phyloP scores from a whole-genome alignment of 345 rosid genomes.

The Gossypium australe region DNA sequence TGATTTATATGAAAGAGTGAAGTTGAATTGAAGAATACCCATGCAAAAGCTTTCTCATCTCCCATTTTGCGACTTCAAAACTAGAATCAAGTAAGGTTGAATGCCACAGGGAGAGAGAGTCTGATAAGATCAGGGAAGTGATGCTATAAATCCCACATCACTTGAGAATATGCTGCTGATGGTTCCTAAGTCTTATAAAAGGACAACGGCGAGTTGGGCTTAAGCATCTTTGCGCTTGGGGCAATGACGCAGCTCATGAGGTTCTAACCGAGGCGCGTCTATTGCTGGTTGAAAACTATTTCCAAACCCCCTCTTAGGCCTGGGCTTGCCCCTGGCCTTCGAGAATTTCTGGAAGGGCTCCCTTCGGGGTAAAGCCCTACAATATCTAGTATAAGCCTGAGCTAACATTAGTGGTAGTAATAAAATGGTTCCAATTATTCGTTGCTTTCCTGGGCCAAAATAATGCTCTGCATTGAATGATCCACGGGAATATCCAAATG shows the following conservation, averaged over 20 bases:
- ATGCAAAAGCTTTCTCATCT: not conserved
- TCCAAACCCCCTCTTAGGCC: slow-evolving; percentile 35
- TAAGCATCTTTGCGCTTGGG: slow-evolving; percentile 19
- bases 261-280: slow-evolving; percentile 32
- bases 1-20: too few relatives aligned
- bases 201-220: accelerated
- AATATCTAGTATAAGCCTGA: not conserved
- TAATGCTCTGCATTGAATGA: not conserved
- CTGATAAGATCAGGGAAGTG: not conserved
- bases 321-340: slow-evolving; percentile 20
- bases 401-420: too few relatives aligned
- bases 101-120: not conserved
- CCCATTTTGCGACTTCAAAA: slow-evolving; percentile 16
- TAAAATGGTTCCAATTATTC: too few relatives aligned
- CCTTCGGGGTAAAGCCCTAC: slow-evolving; percentile 18
- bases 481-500: not conserved
- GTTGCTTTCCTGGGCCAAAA: too few relatives aligned
- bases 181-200: not conserved
- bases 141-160: slow-evolving; percentile 6
- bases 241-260: slow-evolving; percentile 34
- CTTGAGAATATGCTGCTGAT: not conserved
- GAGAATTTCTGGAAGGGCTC: slow-evolving; percentile 45
- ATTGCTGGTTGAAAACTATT: slow-evolving; percentile 42
- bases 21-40: too few relatives aligned
- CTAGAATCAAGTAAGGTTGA: not conserved